Percentiles rank a stretch among this genome's conserved stretches.
Conservation (phyloP, 2,329 filamentous ascomycete species). For the Pseudocercospora musae region DNA sequence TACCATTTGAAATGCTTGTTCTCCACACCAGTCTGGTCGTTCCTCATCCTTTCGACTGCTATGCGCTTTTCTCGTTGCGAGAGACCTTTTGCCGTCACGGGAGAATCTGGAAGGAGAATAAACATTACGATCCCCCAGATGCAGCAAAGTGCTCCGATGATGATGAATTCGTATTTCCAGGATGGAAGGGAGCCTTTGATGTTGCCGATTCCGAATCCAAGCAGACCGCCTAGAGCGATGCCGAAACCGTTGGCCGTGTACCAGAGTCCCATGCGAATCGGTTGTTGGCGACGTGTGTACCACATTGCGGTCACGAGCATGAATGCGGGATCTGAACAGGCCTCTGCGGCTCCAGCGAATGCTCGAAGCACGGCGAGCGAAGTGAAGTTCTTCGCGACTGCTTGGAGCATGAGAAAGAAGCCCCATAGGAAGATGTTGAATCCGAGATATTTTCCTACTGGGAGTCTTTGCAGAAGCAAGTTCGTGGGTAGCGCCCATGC, state of each 20-base stretch:
- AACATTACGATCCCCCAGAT: constrained; percentile 58
- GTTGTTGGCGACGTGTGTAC: constrained; percentile 55
- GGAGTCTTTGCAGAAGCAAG: constrained; percentile 51
- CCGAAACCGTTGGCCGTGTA: constrained; percentile 59
- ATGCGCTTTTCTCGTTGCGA: constrained; percentile 52
- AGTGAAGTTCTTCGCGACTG: constrained; percentile 45
- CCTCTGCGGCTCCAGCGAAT: constrained; percentile 56
- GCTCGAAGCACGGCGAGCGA: constrained; percentile 56
- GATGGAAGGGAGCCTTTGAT: constrained; percentile 55
- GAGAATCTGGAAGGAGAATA: constrained; percentile 40
- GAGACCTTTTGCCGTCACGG: constrained; percentile 53
- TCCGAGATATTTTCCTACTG: constrained; percentile 51
- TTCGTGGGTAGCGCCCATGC: constrained; percentile 55
- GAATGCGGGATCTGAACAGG: constrained; percentile 57
- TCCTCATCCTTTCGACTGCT: constrained; percentile 53
- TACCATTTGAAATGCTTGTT: constrained; percentile 53
- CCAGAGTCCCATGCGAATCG: constrained; percentile 58
- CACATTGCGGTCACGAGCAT: constrained; percentile 66
- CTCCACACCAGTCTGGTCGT: constrained; percentile 56
- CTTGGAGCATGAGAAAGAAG: constrained; percentile 38
- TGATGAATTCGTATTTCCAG: constrained; percentile 66
- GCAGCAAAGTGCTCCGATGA: constrained; percentile 57
- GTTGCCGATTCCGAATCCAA: constrained; percentile 60
- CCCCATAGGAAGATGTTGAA: constrained; percentile 60
- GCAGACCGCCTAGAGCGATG: constrained; percentile 56